Percentiles rank a stretch among this genome's conserved stretches.
Conservation (phyloP, 75 land plant genomes). For the Adiantum capillusveneris region DNA sequence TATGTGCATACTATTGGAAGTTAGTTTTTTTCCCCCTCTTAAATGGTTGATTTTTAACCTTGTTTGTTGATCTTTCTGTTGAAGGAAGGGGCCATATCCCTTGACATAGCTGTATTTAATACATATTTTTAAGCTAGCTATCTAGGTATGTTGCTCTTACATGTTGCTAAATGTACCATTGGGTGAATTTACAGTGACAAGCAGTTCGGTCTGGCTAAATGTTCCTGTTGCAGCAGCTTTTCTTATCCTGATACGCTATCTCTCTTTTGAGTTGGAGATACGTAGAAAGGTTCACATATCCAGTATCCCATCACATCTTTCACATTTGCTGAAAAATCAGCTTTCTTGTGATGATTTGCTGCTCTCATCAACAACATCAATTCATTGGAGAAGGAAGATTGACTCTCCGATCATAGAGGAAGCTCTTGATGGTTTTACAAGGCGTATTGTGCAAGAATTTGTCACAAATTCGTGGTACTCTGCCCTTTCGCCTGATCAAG, state of each 20-base stretch:
- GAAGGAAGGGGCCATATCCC: background rate
- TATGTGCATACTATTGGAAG: too few relatives aligned
- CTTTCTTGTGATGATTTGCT: conserved; percentile 16
- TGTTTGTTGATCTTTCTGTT: too few relatives aligned
- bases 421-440: conserved; percentile 77
- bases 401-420: conserved; percentile 87
- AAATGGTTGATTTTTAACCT: too few relatives aligned
- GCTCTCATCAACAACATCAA: conserved; percentile 18
- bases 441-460: conserved; percentile 78
- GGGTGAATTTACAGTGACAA: conserved; percentile 62
- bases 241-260: conserved; percentile 50
- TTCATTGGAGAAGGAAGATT: conserved; percentile 63
- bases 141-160: background rate
- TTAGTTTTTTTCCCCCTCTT: too few relatives aligned
- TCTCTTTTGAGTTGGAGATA: conserved; percentile 59
- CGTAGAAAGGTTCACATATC: conserved; percentile 35
- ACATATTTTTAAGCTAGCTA: background rate
- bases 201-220: conserved; percentile 81
- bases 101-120: too few relatives aligned
- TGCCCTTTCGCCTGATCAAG: conserved; percentile 75
- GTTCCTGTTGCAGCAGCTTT: conserved; percentile 73
- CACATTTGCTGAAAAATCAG: conserved; percentile 22
- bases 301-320: conserved; percentile 10
- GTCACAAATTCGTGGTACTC: conserved; percentile 89
- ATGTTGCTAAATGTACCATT: background rate